Conservation (phyloP, 768 basidiomycete genomes). For the Mrakia gelida region DNA sequence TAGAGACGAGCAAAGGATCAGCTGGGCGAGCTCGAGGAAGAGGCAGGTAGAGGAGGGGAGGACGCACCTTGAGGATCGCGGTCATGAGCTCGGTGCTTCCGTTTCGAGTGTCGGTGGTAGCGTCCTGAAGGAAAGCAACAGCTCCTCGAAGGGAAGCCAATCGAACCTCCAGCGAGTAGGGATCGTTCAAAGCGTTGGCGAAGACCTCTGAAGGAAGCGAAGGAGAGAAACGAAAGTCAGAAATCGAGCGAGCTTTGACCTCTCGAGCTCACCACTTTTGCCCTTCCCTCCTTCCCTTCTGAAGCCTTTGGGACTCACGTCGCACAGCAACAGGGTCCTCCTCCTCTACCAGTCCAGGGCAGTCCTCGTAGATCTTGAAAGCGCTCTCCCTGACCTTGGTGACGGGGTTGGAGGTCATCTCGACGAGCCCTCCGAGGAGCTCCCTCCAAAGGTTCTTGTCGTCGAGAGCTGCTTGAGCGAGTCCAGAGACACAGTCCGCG, state of each 20-base stretch:
- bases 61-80: constrained; percentile 14
- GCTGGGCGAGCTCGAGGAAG: background rate
- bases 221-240: background rate
- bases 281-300: background rate
- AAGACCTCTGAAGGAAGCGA: background rate
- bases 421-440: background rate
- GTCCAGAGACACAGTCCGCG: constrained; percentile 12
- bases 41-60: too few species aligned
- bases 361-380: constrained; percentile 26
- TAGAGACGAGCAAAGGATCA: background rate
- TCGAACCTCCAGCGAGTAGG: constrained; percentile 27
- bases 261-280: background rate
- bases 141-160: constrained; percentile 24
- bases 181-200: constrained; percentile 19
- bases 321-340: constrained; percentile 19
- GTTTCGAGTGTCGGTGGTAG: constrained; percentile 4
- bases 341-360: constrained; percentile 24
- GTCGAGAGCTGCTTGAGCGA: constrained; percentile 25
- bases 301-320: background rate
- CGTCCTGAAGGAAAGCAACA: constrained; percentile 21
- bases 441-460: constrained; percentile 26
- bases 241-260: background rate
- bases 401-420: background rate
- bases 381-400: constrained; percentile 26
- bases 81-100: constrained; percentile 20